These are phyloP conservation scores for Wickerhamiella brachini DNA, from an alignment of 805 yeast genomes.

Conservation along the genomic window DNA sequence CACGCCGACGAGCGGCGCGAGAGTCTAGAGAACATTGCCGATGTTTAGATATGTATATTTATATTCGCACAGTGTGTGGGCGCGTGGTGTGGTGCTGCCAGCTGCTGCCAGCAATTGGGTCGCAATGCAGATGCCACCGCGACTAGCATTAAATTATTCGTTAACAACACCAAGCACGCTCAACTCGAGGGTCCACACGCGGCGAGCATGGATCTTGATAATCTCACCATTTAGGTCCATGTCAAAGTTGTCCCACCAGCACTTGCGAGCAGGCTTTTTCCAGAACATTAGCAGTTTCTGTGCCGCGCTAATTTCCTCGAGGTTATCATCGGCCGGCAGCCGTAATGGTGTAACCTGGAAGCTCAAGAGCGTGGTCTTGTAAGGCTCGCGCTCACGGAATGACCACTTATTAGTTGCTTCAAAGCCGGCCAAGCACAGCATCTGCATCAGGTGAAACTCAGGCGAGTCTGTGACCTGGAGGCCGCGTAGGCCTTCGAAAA, in stretches of 20 bases:
- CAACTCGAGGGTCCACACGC: conserved; percentile 95
- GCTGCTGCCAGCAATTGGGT: no score
- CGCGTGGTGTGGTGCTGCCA: no score
- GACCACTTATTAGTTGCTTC: conserved; percentile 65
- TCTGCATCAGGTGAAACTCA: conserved; percentile 85
- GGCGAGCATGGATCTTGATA: conserved; percentile 68
- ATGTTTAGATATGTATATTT: not conserved
- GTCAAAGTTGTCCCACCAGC: conserved; percentile 75
- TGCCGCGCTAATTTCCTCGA: conserved; percentile 21
- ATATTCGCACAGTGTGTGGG: no score
- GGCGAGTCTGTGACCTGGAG: conserved; percentile 50
- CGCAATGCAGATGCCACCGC: no score
- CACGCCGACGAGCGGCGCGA: not conserved
- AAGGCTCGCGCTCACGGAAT: conserved; percentile 73
- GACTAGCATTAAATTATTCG: not conserved
- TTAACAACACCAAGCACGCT: conserved; percentile 62
- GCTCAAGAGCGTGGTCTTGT: conserved; percentile 75
- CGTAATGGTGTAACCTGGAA: conserved; percentile 49
- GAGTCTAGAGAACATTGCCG: not conserved
- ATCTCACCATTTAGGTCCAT: conserved; percentile 23
- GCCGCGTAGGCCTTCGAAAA: conserved; percentile 60
- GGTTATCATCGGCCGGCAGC: conserved; percentile 8
- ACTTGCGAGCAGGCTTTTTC: conserved; percentile 96
- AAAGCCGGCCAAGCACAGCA: conserved; percentile 88
- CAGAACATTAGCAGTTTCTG: conserved; percentile 75